Evolutionary conservation across 495 filamentous ascomycete genomes (phyloP), one percentile per base, ranked within the genome.

Genomic region (Aspergillus avenaceus): DNA sequence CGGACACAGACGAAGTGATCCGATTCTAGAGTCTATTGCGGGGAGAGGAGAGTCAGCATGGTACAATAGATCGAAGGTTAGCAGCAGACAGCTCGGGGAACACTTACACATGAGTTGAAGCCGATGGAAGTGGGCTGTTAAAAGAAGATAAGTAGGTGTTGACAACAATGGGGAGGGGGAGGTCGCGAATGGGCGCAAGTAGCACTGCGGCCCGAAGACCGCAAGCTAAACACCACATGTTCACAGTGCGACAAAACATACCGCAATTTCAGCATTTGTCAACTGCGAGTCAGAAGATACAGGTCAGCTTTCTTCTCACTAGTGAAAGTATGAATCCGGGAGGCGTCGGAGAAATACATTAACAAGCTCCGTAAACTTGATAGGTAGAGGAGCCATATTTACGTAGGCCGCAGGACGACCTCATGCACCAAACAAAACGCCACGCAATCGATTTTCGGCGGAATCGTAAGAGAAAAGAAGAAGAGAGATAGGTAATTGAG

Each of bases 1-100:
- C 95, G 87, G 59, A 97, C 86, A 72, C 93, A 99, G 60, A 97
- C 84, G 69, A 83, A 99, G 63, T 84, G 78, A 70, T 97, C 95
- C 56, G 93, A 97, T 79, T 99, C 95, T 71, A 99, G 74, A 59
- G 93, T 99, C 91, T 97, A 60, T 63, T 14, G 34, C 34, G 34
- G 34, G 24, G 52, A 31, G 36, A n/a, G 31, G 52, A 25, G 22
- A 53, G 45, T 38, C 21, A 52, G 31, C 52, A 52, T 32, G 27
- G 34, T 55, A 38, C 45, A 41, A 38, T 38, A 6, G 2, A 38
- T 38, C 11, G 34, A 38, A 18, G 16, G 34, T 5, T 18, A 38
- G 12, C 3, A 38, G 14, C 11, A n/a, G 7, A 38, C 8, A 7
- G 3, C 1, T 19, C 9, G 16, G 12, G 23, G 4, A 32, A 44